phyloP scores from a whole-genome alignment of 108 stramenopile species.

The Chaetoceros tenuissimus region DNA sequence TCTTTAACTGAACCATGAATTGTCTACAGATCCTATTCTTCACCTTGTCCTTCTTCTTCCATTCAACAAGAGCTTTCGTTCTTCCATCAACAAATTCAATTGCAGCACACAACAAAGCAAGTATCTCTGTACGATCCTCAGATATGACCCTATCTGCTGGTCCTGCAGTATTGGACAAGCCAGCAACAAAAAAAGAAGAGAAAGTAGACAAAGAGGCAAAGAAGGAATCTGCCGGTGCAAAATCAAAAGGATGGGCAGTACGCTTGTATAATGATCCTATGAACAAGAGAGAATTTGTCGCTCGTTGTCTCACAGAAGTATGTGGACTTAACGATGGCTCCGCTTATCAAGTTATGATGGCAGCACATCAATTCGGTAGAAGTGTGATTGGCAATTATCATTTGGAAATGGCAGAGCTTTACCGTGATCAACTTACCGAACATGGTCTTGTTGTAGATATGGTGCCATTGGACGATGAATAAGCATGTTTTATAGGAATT shows the following conservation, averaged over 20 bases:
- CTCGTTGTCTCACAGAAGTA: slow-evolving; percentile 43
- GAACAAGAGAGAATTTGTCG: slow-evolving; percentile 74
- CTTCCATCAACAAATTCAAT: no score
- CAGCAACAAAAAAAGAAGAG: not conserved
- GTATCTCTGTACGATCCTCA: no score
- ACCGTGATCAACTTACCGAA: slow-evolving; percentile 28
- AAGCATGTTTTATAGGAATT: no score
- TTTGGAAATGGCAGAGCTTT: slow-evolving; percentile 55
- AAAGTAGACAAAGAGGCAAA: not conserved
- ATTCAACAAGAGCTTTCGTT: no score
- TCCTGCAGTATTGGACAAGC: slow-evolving; percentile 12
- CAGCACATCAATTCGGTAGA: slow-evolving; percentile 54
- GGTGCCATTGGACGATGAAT: slow-evolving; percentile 51
- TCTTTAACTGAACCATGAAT: no score
- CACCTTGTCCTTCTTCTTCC: no score
- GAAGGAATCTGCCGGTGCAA: not conserved
- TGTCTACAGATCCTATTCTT: no score
- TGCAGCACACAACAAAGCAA: no score
- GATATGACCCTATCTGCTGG: no score
- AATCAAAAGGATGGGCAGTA: slow-evolving; percentile 32
- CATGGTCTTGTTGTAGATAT: slow-evolving; percentile 57
- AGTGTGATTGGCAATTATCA: slow-evolving; percentile 50
- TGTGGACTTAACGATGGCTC: slow-evolving; percentile 39
- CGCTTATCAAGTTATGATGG: slow-evolving; percentile 68
- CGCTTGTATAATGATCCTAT: slow-evolving; percentile 66